phyloP scores from a whole-genome alignment of 2,329 filamentous ascomycete species.

The Colletotrichum viniferum region DNA sequence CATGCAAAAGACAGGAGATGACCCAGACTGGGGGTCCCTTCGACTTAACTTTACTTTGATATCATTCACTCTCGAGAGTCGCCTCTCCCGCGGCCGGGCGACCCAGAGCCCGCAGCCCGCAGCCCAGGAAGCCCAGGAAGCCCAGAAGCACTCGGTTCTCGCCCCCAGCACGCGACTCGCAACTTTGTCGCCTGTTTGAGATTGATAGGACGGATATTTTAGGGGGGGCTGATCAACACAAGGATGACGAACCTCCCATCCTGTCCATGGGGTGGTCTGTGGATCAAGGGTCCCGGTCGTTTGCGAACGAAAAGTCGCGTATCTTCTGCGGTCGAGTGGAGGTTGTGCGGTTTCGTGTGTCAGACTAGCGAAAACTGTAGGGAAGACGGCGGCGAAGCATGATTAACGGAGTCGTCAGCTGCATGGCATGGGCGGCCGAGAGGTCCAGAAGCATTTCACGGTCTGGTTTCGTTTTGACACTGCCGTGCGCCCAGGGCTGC shows the following conservation, averaged over 20 bases:
- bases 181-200: conserved; percentile 48
- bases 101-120: neutral
- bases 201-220: conserved; percentile 54
- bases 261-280: conserved; percentile 16
- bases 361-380: conserved; percentile 24
- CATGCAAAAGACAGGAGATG: conserved; percentile 11
- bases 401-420: conserved; percentile 22
- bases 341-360: conserved; percentile 24
- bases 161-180: conserved; percentile 22
- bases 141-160: conserved; percentile 1
- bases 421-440: neutral
- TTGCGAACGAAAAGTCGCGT: conserved; percentile 16
- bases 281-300: conserved; percentile 26
- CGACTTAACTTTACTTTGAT: conserved; percentile 20
- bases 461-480: conserved; percentile 10
- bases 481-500: conserved; percentile 19
- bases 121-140: neutral
- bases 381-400: conserved; percentile 21
- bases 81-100: conserved; percentile 8
- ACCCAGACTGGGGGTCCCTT: neutral
- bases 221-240: conserved; percentile 48
- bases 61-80: conserved; percentile 5
- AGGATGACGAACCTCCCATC: conserved; percentile 26
- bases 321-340: conserved; percentile 17
- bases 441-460: neutral